Percentiles rank a stretch among this genome's conserved stretches.
These are phyloP conservation scores for Camellia sinensis DNA, from an alignment of 148 eudicot species.

Conservation along the genomic window DNA sequence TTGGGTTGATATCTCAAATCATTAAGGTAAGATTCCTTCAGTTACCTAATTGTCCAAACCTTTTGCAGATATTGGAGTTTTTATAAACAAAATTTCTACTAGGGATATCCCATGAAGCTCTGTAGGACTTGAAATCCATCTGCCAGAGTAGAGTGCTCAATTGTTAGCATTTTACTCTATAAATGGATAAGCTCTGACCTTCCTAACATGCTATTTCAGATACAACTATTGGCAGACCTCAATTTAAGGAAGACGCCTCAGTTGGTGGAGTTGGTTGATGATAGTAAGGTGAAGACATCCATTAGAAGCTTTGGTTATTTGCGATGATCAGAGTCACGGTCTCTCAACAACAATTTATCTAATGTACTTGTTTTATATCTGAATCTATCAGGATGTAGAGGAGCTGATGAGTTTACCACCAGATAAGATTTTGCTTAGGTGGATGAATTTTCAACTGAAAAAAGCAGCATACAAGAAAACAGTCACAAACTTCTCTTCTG, in stretches of 20 bases:
- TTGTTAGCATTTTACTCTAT: neutral
- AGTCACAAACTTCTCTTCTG: conserved; percentile 89
- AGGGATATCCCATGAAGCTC: neutral
- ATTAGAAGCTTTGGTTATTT: conserved; percentile 7
- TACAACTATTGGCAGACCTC: conserved; percentile 97
- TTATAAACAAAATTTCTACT: neutral
- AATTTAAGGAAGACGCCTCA: conserved; percentile 97
- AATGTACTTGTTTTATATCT: neutral
- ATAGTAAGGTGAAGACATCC: conserved; percentile 59
- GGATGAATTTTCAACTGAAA: conserved; percentile 96
- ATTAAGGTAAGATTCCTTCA: conserved; percentile 61
- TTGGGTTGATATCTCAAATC: conserved; percentile 95
- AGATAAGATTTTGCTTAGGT: conserved; percentile 86
- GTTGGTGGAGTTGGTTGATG: conserved; percentile 86
- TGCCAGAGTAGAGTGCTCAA: conserved; percentile 4
- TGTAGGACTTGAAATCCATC: neutral
- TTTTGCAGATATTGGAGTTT: neutral
- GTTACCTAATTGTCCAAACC: conserved; percentile 1
- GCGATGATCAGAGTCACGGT: neutral
- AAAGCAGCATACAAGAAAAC: conserved; percentile 67
- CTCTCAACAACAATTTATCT: neutral
- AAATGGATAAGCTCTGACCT: conserved; percentile 11
- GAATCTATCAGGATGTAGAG: conserved; percentile 70
- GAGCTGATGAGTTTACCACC: conserved; percentile 97
- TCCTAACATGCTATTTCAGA: conserved; percentile 39